These are phyloP conservation scores for Fusarium hostae DNA, from an alignment of 2,329 filamentous ascomycete genomes.

Conservation along the genomic window DNA sequence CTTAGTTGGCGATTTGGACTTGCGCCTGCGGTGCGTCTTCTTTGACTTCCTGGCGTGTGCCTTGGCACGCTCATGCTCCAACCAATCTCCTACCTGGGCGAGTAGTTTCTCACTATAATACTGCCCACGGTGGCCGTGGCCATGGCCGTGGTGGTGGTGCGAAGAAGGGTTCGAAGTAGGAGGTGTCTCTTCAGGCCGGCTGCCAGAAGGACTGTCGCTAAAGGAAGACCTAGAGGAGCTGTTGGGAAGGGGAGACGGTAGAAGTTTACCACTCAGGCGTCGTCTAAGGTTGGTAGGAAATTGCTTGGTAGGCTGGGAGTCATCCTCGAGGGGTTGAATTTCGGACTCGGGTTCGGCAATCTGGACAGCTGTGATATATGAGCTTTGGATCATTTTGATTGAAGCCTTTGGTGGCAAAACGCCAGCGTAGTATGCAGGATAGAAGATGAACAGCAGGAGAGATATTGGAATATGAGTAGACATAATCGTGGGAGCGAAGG, in stretches of 20 bases:
- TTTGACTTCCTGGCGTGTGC: slow-evolving; percentile 61
- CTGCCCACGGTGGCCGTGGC: slow-evolving; percentile 46
- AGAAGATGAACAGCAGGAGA: neutral
- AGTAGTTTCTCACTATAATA: slow-evolving; percentile 69
- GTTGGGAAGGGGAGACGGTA: slow-evolving; percentile 44
- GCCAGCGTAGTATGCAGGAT: neutral
- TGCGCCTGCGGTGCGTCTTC: slow-evolving; percentile 53
- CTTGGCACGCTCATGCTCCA: slow-evolving; percentile 79
- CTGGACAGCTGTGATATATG: slow-evolving; percentile 60
- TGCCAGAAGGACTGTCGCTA: slow-evolving; percentile 46
- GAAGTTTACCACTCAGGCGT: slow-evolving; percentile 49
- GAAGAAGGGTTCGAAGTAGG: slow-evolving; percentile 33
- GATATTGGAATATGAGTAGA: slow-evolving; percentile 10
- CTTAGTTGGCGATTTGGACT: slow-evolving; percentile 53
- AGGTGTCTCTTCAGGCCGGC: slow-evolving; percentile 45
- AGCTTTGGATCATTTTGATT: slow-evolving; percentile 26
- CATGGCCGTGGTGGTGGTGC: slow-evolving; percentile 40
- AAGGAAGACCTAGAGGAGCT: slow-evolving; percentile 60
- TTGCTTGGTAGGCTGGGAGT: slow-evolving; percentile 46
- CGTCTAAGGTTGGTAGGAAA: slow-evolving; percentile 49
- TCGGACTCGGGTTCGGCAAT: slow-evolving; percentile 63
- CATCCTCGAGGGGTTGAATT: slow-evolving; percentile 47
- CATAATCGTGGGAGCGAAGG: neutral
- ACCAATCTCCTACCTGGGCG: slow-evolving; percentile 83
- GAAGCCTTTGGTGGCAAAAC: neutral